These are phyloP conservation scores for Dictyostelium discoideum DNA, from an alignment of 78 protist species.

Conservation along the genomic window DNA sequence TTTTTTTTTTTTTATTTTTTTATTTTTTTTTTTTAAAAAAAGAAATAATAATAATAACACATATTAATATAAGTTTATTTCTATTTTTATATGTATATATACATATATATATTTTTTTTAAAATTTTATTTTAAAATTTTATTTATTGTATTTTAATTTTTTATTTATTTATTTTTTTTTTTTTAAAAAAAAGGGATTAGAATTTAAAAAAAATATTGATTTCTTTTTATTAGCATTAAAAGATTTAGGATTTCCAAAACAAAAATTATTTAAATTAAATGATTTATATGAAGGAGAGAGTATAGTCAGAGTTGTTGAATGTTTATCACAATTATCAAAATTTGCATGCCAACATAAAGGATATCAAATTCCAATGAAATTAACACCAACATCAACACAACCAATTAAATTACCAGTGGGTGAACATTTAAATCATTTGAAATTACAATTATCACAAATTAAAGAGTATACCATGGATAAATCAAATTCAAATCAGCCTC, in stretches of 20 bases:
- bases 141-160: no score
- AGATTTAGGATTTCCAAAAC: slow-evolving; percentile 50
- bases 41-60: not conserved
- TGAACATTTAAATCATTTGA: slow-evolving; percentile 15
- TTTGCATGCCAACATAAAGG: not conserved
- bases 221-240: slow-evolving; percentile 63
- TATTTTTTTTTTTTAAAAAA: not conserved
- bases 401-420: slow-evolving; percentile 25
- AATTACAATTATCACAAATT: slow-evolving; percentile 22
- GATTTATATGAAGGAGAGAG: slow-evolving; percentile 45
- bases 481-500: not conserved
- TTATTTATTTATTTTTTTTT: not conserved
- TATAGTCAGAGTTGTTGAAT: slow-evolving; percentile 43
- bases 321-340: slow-evolving; percentile 7
- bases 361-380: slow-evolving; percentile 13
- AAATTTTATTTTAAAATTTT: no score
- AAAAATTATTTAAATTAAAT: slow-evolving; percentile 15
- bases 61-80: no score
- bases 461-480: slow-evolving; percentile 36
- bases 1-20: not conserved
- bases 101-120: no score
- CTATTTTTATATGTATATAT: no score
- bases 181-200: not conserved
- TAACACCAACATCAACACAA: not conserved
- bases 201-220: slow-evolving; percentile 22